phyloP scores from a whole-genome alignment of 2,329 filamentous ascomycete genomes.

The Colletotrichum noveboracense region DNA sequence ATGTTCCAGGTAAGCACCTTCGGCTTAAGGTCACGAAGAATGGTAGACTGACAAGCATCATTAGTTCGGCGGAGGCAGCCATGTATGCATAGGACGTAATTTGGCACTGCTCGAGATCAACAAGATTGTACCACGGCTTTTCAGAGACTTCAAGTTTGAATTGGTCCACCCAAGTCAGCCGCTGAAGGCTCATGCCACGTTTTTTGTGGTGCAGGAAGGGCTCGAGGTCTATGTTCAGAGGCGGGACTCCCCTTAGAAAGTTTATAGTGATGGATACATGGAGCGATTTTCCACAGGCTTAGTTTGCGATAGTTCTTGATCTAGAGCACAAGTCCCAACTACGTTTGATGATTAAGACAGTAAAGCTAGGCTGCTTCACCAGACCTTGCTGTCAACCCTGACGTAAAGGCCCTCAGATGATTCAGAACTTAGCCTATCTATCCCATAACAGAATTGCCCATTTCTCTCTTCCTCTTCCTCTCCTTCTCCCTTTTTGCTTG shows the following conservation, averaged over 20 bases:
- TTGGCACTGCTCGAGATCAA: conserved; percentile 62
- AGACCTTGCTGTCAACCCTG: not conserved
- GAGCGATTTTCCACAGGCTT: not conserved
- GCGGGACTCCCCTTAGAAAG: not conserved
- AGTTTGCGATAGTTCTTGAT: not conserved
- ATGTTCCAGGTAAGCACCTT: conserved; percentile 56
- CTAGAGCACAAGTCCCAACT: not conserved
- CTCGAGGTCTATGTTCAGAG: conserved; percentile 55
- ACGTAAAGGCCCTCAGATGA: not conserved
- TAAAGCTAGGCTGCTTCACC: not conserved
- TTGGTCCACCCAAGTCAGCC: conserved; percentile 54
- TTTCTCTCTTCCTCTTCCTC: not conserved
- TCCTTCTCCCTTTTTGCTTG: not conserved
- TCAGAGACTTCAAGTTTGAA: conserved; percentile 59
- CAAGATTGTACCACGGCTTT: conserved; percentile 60
- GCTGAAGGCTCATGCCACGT: conserved; percentile 59
- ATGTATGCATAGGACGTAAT: conserved; percentile 61
- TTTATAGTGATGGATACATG: not conserved
- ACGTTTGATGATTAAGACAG: not conserved
- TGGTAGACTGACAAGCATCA: not conserved
- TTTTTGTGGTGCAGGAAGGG: conserved; percentile 65
- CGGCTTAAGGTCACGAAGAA: not conserved
- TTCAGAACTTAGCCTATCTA: not conserved
- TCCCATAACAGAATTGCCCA: too few relatives aligned
- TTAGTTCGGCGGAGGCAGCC: conserved; percentile 59